Base-by-base conservation (phyloP, 441 rosid species). In the Iberis amara region DNA sequence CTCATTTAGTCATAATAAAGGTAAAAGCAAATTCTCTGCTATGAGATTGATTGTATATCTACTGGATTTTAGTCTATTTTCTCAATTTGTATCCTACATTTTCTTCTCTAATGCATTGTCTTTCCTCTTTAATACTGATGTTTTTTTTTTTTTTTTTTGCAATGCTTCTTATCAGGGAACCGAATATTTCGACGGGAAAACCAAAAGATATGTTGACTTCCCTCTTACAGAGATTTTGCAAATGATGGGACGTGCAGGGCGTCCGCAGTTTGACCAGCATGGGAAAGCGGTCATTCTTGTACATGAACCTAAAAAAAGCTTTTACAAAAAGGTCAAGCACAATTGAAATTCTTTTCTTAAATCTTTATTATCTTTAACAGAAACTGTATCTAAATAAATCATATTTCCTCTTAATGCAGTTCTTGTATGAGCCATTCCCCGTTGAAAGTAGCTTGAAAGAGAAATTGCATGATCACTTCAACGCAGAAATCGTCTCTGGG, bases 221-320 rank as follows among this genome's bases (percentile, higher is more conserved):
- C 99, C 99, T 3, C 91, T 89, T 74, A 92, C 99, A 13, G 99
- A 92, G 74, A 92, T 92, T 61, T 74, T 92, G 79, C 97, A 92
- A 81, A 92, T 92, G 99, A 92, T 92, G 99, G 99, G 99, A 36
- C 99, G 99, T 73, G 99, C 99, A 14, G 99, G 99, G 36, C 91
- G 99, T 38, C 99, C 99, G 9, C 99, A 92, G 43, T 92, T 78
- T 68, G 97, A 92, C 72, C 97, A 92, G 68, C 90, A 92, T 71
- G 99, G 99, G 61, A 92, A 92, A 79, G 99, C 97, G 40, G 99
- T 92, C 58, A 84, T 92, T 72, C 97, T 92, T 71, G 99, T 89
- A 69, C 96, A 92, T 77, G 99, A 89, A 72, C 99, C 99, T 56
- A 92, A 92, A 66, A 92, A 92, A 67, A 89, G 97, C 76, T 92